Base-by-base conservation (phyloP, 2,329 filamentous ascomycete genomes). In the Aspergillus arachidicola region DNA sequence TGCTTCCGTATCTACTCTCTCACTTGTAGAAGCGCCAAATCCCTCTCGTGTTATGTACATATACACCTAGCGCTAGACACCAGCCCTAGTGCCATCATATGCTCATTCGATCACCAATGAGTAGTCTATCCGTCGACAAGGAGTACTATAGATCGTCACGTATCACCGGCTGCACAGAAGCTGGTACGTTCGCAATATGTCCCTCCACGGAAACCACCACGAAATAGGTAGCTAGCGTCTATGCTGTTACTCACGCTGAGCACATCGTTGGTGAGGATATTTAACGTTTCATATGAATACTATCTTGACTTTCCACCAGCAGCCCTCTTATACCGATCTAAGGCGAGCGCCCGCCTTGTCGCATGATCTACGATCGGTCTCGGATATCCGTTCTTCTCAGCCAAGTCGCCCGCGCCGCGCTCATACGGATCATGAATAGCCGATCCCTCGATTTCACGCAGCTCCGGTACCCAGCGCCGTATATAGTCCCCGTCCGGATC, bases 371-470 rank as follows among this genome's bases (percentile, higher is more conserved):
- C 91, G 67, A 94, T 89, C 10, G 87, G 86, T 75, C 83, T 81
- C 0, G 93, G 92, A 74, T 97, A 96, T 0, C 90, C 90, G 9
- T 81, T 84, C 78, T 85, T 89, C 78, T 85, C 84, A 9, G 88
- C 91, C 66, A 84, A 76, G 11, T 78, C 78, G 1, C 76, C 85
- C 0, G 84, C 88, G 1, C 90, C 89, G 55, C 89, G 84, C 2
- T 81, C 85, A 75, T 94, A 94, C 0, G 93, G 93, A 67, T 94
- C 92, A 75, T 96, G 93, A 4, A 97, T 86, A 10, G 88, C 90
- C 66, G 88, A 89, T 0, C 86, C 89, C 69, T 85, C 74, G 3
- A 94, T 77, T 0, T 77, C 84, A 30, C 79, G 82, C 64, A 97
- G 79, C 78, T 97, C 93, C 0, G 89, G 89, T 10, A 97, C 83